These are phyloP conservation scores for Guyanaporus albipodus DNA, from an alignment of 768 basidiomycete genomes.

Conservation along the genomic window DNA sequence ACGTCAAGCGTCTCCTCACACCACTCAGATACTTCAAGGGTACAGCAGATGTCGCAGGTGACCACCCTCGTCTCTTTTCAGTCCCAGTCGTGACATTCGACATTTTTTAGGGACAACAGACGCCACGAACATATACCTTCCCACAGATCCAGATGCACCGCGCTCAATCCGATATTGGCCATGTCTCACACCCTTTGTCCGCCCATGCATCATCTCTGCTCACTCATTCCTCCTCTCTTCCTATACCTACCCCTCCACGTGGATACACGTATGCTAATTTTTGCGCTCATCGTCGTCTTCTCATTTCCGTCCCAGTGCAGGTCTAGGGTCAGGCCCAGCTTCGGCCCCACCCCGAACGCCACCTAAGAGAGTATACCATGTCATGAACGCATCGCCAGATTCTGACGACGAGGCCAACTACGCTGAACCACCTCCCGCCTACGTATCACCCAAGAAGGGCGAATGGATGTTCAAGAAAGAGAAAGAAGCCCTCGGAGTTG, in stretches of 20 bases:
- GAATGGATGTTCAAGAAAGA: constrained; percentile 13
- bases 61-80: neutral
- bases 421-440: constrained; percentile 47
- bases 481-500: constrained; percentile 8
- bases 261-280: constrained; percentile 4
- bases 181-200: constrained; percentile 8
- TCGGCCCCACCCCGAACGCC: constrained; percentile 30
- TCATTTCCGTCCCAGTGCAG: constrained; percentile 1
- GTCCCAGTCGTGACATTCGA: neutral
- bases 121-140: constrained; percentile 16
- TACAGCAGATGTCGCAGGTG: constrained; percentile 15
- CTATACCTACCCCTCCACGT: constrained; percentile 12
- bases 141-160: constrained; percentile 26
- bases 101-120: constrained; percentile 12
- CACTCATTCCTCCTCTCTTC: constrained; percentile 20
- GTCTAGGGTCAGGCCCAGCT: neutral
- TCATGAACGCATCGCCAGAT: constrained; percentile 37
- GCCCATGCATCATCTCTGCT: constrained; percentile 23
- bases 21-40: constrained; percentile 9
- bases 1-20: constrained; percentile 22
- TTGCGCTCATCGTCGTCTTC: constrained; percentile 11
- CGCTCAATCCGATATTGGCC: constrained; percentile 18
- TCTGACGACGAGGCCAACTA: constrained; percentile 17
- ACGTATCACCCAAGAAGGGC: constrained; percentile 27
- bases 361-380: constrained; percentile 39